These are phyloP conservation scores for Jacaranda copaia DNA, from an alignment of 257 asterid species.

Conservation along the genomic window DNA sequence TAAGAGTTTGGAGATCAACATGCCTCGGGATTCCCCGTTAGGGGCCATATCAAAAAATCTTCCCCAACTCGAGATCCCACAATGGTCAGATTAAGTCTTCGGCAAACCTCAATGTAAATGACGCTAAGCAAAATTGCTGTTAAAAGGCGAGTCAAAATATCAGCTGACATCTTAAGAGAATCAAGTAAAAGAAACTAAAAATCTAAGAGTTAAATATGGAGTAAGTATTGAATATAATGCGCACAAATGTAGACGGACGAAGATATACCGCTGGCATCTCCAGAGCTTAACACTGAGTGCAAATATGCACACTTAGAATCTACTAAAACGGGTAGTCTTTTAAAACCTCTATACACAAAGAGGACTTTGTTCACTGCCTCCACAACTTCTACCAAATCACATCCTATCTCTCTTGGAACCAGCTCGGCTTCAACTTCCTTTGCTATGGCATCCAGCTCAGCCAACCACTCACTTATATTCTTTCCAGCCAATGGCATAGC, in stretches of 20 bases:
- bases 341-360: conserved; percentile 65
- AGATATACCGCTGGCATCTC: conserved; percentile 67
- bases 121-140: conserved; percentile 94
- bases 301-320: conserved; percentile 74
- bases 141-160: conserved; percentile 48
- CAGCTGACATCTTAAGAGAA: conserved; percentile 29
- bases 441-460: conserved; percentile 68
- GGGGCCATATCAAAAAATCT: conserved; percentile 98
- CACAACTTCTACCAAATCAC: conserved; percentile 65
- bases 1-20: conserved; percentile 27
- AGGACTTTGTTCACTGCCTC: conserved; percentile 78
- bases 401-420: conserved; percentile 75
- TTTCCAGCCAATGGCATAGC: conserved; percentile 69
- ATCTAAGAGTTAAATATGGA: not conserved
- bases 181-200: not conserved
- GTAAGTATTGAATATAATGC: not conserved
- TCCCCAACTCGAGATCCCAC: conserved; percentile 99
- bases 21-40: conserved; percentile 90
- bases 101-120: conserved; percentile 95
- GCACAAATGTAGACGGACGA: not conserved
- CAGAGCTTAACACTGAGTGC: conserved; percentile 70
- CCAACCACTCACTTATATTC: conserved; percentile 63
- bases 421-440: conserved; percentile 78
- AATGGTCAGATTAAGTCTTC: conserved; percentile 83
- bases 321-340: conserved; percentile 61